A percentile compares a stretch with the other conserved stretches of the same genome.
These are phyloP conservation scores for Spinacia oleracea DNA, from an alignment of 179 eudicot species.

Conservation along the genomic window DNA sequence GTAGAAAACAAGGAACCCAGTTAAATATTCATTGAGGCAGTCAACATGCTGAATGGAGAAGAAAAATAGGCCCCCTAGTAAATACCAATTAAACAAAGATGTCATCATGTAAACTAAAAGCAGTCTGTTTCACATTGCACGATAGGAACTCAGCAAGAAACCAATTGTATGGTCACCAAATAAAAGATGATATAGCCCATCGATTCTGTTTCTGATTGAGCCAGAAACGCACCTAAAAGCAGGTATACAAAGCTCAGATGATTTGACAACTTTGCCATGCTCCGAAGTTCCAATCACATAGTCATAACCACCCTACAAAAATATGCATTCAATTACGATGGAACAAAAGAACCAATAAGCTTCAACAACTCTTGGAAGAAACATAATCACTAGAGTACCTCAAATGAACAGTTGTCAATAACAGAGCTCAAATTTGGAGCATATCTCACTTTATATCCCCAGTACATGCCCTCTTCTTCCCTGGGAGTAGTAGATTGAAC, in stretches of 20 bases:
- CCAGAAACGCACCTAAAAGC: conserved; percentile 61
- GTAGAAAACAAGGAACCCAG: not conserved
- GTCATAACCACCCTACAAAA: conserved; percentile 85
- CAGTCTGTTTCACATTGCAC: conserved; percentile 5
- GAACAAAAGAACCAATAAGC: conserved; percentile 2
- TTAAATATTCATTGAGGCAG: not conserved
- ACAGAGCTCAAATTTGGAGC: conserved; percentile 88
- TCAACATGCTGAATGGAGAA: not conserved
- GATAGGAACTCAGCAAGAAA: not conserved
- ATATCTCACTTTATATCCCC: conserved; percentile 97
- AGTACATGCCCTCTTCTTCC: conserved; percentile 74
- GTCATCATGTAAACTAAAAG: not conserved
- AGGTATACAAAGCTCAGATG: conserved; percentile 80
- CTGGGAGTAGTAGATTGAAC: conserved; percentile 72
- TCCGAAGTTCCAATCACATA: conserved; percentile 94
- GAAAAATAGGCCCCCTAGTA: not conserved
- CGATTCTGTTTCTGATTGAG: not conserved
- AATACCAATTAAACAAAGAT: not conserved
- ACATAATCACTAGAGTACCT: conserved; percentile 44
- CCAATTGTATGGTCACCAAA: not conserved
- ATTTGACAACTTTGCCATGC: conserved; percentile 75
- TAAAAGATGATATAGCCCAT: not conserved
- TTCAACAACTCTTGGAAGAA: not conserved
- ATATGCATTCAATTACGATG: conserved; percentile 16
- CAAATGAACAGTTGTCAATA: conserved; percentile 60